Base-by-base conservation (phyloP, 169 alveolate genomes). In the Plasmodium knowlesi region DNA sequence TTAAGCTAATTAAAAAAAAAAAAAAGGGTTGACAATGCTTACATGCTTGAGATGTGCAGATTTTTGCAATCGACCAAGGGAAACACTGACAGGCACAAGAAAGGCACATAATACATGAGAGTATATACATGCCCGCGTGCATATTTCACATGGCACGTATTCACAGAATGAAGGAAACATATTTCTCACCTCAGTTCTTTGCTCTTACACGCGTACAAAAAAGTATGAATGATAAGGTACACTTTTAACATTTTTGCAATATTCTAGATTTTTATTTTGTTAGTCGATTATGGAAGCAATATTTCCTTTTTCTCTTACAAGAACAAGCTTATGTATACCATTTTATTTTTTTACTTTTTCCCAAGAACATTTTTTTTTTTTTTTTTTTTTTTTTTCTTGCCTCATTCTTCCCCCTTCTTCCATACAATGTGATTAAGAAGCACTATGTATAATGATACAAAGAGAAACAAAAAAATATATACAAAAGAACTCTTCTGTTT, bases 381-480 rank as follows among this genome's bases (percentile, higher is more conserved):
- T n/a, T n/a, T n/a, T n/a, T 76, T 61, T 10, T 25, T 83, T 67
- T 83, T 83, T 83, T 54, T 14, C 71, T 19, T 30, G 28, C 19
- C 54, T 57, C 16, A 3, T 83, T 61, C 25, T 30, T 82, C 37
- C 41, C 54, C 43, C 2, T 61, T 83, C 19, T 28, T 82, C 30
- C 53, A 10, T 67, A 32, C 53, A 39, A 83, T 67, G 37, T 72
- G 34, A 70, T 46, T 43, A 34, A 84, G 57, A 57, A 84, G 25
- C 73, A 30, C 79, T 34, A 84, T 84, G 76, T 72, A 14, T 43
- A 30, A 84, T n/a, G 76, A 67, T 19, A 67, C 16, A 19, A 61
- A 50, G 14, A 22, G 76, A 72, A 67, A 25, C 67, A 72, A 28
- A 25, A 84, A 84, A 71, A 84, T 46, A 50, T 83, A 28, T 50